These are phyloP conservation scores for Cordyceps cicadae DNA, from an alignment of 2,329 filamentous ascomycete genomes.

Conservation along the genomic window DNA sequence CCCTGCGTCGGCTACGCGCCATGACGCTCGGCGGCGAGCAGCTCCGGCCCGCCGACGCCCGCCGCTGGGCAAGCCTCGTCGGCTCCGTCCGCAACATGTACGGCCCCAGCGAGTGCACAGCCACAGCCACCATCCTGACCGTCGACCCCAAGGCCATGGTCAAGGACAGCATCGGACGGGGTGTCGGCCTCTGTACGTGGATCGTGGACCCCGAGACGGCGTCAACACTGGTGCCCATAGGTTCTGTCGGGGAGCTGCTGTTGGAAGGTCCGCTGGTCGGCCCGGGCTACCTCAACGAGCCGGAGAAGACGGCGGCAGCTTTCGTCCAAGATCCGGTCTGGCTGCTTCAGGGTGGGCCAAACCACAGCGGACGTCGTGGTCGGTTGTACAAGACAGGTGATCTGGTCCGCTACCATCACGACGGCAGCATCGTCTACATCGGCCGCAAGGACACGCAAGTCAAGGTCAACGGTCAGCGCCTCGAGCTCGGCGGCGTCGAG, in stretches of 20 bases:
- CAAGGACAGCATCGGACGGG: constrained; percentile 10
- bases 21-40: constrained; percentile 7
- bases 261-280: constrained; percentile 21
- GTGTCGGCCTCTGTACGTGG: constrained; percentile 14
- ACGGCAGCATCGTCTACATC: constrained; percentile 29
- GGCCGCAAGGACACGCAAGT: constrained; percentile 45
- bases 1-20: neutral
- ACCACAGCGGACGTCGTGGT: constrained; percentile 13
- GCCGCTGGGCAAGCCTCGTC: neutral
- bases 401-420: constrained; percentile 18
- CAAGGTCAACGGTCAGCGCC: constrained; percentile 44
- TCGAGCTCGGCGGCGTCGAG: constrained; percentile 29
- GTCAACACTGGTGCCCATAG: constrained; percentile 15
- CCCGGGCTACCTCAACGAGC: constrained; percentile 18
- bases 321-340: constrained; percentile 34
- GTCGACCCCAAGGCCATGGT: neutral
- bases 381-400: constrained; percentile 15
- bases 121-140: neutral
- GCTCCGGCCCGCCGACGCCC: neutral
- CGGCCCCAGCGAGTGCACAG: constrained; percentile 4
- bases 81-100: neutral
- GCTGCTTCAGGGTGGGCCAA: constrained; percentile 12
- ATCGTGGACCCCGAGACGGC: constrained; percentile 16
- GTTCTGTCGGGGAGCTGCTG: constrained; percentile 20
- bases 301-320: constrained; percentile 18